Conservation (phyloP, 805 yeast species). For the Candida maesae region DNA sequence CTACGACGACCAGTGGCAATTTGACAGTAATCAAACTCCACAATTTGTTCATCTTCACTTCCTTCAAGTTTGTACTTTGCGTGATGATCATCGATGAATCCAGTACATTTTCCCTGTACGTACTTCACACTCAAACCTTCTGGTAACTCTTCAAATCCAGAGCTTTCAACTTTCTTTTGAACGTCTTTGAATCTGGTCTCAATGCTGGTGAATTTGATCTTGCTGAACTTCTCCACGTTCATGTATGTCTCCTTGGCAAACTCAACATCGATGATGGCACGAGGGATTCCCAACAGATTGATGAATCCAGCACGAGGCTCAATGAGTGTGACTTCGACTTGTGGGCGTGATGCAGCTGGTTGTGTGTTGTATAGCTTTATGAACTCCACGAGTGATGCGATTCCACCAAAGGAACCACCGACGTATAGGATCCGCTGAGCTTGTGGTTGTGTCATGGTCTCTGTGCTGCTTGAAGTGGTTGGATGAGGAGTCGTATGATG, state of each 20-base stretch:
- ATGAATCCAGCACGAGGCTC: conserved; percentile 41
- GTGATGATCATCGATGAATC: conserved; percentile 22
- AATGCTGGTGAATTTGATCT: conserved; percentile 30
- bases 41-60: conserved; percentile 23
- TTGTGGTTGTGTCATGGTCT: neutral
- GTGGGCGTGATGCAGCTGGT: conserved; percentile 1
- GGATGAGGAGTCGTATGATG: too few relatives aligned
- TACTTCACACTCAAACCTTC: conserved; percentile 16
- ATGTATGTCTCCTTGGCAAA: conserved; percentile 34
- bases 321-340: conserved; percentile 30
- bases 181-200: conserved; percentile 32
- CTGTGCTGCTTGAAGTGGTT: too few relatives aligned
- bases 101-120: conserved; percentile 24
- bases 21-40: conserved; percentile 43
- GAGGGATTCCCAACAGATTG: conserved; percentile 38
- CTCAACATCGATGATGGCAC: conserved; percentile 34
- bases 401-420: conserved; percentile 38
- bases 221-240: conserved; percentile 25
- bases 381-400: conserved; percentile 29
- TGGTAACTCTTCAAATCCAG: conserved; percentile 11
- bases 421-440: conserved; percentile 15
- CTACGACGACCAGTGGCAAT: conserved; percentile 49
- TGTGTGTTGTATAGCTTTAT: conserved; percentile 14
- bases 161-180: conserved; percentile 11
- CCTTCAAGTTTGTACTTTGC: conserved; percentile 19